A percentile compares a stretch with the other conserved stretches of the same genome.
phyloP scores from a whole-genome alignment of 257 asterid genomes.

The Jacaranda mimosifolia region DNA sequence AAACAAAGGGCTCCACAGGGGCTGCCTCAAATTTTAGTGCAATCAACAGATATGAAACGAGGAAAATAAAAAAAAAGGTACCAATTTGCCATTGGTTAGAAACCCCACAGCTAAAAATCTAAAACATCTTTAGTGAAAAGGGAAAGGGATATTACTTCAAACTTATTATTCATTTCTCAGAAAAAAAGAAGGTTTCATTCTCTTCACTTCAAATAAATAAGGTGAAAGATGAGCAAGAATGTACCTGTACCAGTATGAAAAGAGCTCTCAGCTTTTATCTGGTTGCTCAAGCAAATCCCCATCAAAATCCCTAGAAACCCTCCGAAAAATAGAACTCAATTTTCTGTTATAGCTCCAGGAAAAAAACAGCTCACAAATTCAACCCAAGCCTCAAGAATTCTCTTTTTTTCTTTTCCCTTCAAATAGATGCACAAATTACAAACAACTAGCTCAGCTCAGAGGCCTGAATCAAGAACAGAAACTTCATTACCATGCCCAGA shows the following conservation, averaged over 20 bases:
- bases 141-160: neutral
- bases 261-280: constrained; percentile 60
- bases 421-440: constrained; percentile 24
- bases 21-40: neutral
- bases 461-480: constrained; percentile 30
- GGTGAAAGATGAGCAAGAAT: constrained; percentile 14
- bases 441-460: constrained; percentile 22
- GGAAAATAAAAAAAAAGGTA: neutral
- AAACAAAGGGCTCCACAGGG: constrained; percentile 13
- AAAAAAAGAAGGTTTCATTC: constrained; percentile 6
- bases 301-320: constrained; percentile 48
- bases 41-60: neutral
- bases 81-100: neutral
- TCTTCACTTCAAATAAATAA: constrained; percentile 4
- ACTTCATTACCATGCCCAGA: constrained; percentile 43
- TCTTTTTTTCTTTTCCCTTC: neutral
- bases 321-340: constrained; percentile 35
- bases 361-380: constrained; percentile 24
- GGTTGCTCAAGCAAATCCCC: constrained; percentile 72
- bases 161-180: constrained; percentile 18
- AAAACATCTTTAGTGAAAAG: neutral
- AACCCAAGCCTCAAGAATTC: constrained; percentile 41
- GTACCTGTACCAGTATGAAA: constrained; percentile 49
- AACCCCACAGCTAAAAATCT: neutral
- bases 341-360: constrained; percentile 32